Evolutionary conservation across 768 basidiomycete genomes (phyloP), one percentile per base, ranked within the genome.

Genomic region (Tephrocybe sp.): DNA sequence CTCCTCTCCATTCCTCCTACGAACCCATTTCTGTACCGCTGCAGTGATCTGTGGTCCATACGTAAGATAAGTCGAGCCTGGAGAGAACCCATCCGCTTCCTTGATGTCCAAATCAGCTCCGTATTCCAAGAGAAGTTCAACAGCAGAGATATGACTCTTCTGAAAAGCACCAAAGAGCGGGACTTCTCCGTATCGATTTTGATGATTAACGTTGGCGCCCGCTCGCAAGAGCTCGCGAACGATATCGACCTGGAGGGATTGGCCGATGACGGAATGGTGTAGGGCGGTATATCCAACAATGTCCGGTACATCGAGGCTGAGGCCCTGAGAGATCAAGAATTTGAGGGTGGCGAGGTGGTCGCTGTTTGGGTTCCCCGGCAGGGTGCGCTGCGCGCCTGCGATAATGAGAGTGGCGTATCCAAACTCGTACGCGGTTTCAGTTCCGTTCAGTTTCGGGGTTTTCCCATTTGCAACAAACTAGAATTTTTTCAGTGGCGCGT

Each of bases 221-320:
- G 64, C 61, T 47, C 69, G 61, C n/a, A 83, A 50, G 19, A 84
- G 63, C 13, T 65, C 51, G 12, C 69, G 69, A 0, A 65, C 61
- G 16, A 80, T 59, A 9, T 68, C 64, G 7, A 62, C 36, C 22
- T 65, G 56, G 0, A 64, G 59, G 1, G 38, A 16, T 0, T 58
- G 56, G 0, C 64, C 62, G 5, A 68, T 69, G 7, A 71, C 70
- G 0, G 69, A 64, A 56, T 81, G 79, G 39, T 77, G 71, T 4
- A 82, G 69, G 1, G 82, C 75, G 1, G 78, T 82, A 61, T 67
- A 67, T 3, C 78, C 78, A 9, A 62, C 67, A 36, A 83, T 72
- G 49, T 82, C 82, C 1, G 63, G 61, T 1, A 69, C 18, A 42
- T 80, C 66, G 3, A 68, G 60, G 3, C 76, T 65, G 0, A 72